Conservation (phyloP, 1,284 basidiomycete genomes). For the Bondarzewia mesenterica region DNA sequence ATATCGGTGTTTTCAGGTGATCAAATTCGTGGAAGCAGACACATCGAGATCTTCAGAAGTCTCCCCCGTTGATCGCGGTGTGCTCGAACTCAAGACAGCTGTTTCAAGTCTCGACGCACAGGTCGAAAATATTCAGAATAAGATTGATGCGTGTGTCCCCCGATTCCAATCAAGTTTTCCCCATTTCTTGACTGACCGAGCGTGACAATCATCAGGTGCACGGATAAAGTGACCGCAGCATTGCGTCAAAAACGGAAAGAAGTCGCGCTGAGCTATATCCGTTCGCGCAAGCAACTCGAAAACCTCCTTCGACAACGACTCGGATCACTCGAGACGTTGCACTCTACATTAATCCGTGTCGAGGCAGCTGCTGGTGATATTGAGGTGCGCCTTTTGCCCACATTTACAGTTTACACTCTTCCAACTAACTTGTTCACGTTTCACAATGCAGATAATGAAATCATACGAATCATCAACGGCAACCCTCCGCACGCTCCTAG, state of each 20-base stretch:
- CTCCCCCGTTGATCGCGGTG: constrained; percentile 62
- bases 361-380: constrained; percentile 86
- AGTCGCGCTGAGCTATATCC: constrained; percentile 68
- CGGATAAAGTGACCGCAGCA: constrained; percentile 55
- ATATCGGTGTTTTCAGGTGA: constrained; percentile 36
- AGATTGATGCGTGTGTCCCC: constrained; percentile 55
- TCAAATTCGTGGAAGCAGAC: constrained; percentile 60
- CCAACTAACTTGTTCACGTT: neutral
- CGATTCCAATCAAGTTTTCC: neutral
- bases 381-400: constrained; percentile 47
- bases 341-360: constrained; percentile 71
- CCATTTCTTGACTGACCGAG: neutral
- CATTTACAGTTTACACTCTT: neutral
- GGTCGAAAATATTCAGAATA: constrained; percentile 54
- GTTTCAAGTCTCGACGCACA: constrained; percentile 59
- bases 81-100: constrained; percentile 68
- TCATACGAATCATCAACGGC: constrained; percentile 77
- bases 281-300: constrained; percentile 75
- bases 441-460: constrained; percentile 62
- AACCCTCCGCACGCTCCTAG: constrained; percentile 69
- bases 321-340: constrained; percentile 65
- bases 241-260: constrained; percentile 65
- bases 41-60: constrained; percentile 37
- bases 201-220: constrained; percentile 38
- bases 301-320: constrained; percentile 72